Evolutionary conservation across 257 asterid species (phyloP).

Genomic region (Osmanthus fragrans): DNA sequence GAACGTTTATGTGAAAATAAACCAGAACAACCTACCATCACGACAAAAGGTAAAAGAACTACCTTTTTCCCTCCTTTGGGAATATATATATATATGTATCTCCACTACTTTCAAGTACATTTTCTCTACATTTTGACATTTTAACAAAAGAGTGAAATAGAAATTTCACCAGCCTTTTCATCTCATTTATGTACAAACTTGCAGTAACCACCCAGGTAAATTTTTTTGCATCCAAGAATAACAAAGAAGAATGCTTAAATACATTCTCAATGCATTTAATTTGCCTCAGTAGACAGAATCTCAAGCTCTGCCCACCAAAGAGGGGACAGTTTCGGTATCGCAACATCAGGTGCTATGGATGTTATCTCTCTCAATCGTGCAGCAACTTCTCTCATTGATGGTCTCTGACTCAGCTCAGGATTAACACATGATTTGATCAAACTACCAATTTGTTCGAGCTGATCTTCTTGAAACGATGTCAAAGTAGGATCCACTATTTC

Average conservation of each 20-base stretch:
- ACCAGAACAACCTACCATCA: background rate
- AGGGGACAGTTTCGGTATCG: conserved; percentile 64
- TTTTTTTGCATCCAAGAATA: conserved; percentile 23
- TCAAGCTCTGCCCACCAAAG: conserved; percentile 99
- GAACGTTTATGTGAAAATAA: background rate
- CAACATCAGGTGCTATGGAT: conserved; percentile 65
- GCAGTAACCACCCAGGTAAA: conserved; percentile 19
- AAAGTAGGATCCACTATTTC: conserved; percentile 67
- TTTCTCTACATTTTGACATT: conserved; percentile 12
- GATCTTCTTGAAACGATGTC: conserved; percentile 44
- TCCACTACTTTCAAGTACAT: background rate
- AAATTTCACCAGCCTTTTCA: conserved; percentile 23
- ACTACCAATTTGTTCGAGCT: conserved; percentile 47
- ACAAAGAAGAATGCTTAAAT: conserved; percentile 16
- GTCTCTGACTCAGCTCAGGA: conserved; percentile 51
- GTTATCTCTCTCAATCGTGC: conserved; percentile 63
- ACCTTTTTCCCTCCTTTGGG: background rate
- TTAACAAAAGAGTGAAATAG: conserved; percentile 2
- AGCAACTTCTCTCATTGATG: conserved; percentile 51
- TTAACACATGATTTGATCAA: conserved; percentile 55
- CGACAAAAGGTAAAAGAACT: background rate
- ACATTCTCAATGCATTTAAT: conserved; percentile 19
- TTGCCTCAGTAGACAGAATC: conserved; percentile 50
- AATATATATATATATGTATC: background rate
- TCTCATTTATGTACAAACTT: conserved; percentile 21